Evolutionary conservation across 2,329 filamentous ascomycete genomes (phyloP).

Genomic region (Tolypocladium tropicale): DNA sequence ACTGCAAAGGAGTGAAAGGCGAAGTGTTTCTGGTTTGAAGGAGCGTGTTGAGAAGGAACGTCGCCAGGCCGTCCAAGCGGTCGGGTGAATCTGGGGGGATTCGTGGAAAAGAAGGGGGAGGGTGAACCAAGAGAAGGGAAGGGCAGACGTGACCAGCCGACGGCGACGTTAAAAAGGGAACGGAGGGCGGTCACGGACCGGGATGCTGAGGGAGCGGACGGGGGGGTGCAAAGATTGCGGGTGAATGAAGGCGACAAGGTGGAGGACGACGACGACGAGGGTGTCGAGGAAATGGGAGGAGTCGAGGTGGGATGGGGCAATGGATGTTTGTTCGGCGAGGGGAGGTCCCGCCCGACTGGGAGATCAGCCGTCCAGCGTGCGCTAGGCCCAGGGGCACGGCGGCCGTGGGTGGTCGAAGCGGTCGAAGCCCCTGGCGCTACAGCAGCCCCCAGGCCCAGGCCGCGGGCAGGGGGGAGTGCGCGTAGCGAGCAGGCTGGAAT

Average conservation of each 20-base stretch:
- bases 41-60: not conserved
- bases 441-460: not conserved
- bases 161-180: not conserved
- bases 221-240: not conserved
- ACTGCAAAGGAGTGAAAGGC: not conserved
- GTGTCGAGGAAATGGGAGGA: not conserved
- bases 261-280: not conserved
- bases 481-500: not conserved
- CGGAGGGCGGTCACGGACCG: not conserved
- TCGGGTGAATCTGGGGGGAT: not conserved
- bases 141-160: not conserved
- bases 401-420: not conserved
- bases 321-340: not conserved
- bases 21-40: not conserved
- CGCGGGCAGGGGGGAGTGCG: not conserved
- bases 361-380: not conserved
- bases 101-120: not conserved
- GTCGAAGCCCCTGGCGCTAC: not conserved
- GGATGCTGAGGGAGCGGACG: not conserved
- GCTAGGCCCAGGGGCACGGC: not conserved
- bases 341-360: too few species aligned
- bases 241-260: not conserved
- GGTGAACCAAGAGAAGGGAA: not conserved
- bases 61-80: not conserved
- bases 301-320: not conserved